Conservation (phyloP, 352 stramenopile genomes). For the Globisporangium cystogenes region DNA sequence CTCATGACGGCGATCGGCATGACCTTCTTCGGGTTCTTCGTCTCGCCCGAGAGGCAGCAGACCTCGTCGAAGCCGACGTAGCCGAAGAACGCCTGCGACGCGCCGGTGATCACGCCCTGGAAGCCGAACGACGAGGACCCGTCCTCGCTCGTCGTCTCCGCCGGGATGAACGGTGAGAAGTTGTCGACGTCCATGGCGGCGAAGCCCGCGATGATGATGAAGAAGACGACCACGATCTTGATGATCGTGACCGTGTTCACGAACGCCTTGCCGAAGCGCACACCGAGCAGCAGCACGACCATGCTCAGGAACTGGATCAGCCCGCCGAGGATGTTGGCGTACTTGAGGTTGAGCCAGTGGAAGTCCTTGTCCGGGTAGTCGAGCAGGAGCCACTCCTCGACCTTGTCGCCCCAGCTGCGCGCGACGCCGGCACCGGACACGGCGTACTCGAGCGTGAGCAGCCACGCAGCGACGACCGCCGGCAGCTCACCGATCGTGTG, state of each 20-base stretch:
- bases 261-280: conserved; percentile 85
- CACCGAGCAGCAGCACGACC: conserved; percentile 60
- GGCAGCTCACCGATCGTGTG: conserved; percentile 88
- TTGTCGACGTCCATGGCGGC: conserved; percentile 73
- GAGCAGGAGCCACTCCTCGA: conserved; percentile 57
- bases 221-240: conserved; percentile 73
- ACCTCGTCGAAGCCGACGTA: conserved; percentile 95
- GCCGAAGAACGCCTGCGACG: conserved; percentile 89
- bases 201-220: conserved; percentile 88
- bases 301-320: conserved; percentile 64
- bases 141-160: conserved; percentile 13
- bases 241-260: conserved; percentile 81
- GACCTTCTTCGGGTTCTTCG: conserved; percentile 72
- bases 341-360: conserved; percentile 46
- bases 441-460: conserved; percentile 89
- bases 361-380: conserved; percentile 32
- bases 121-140: conserved; percentile 33
- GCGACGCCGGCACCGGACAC: conserved; percentile 87
- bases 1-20: conserved; percentile 79
- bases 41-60: conserved; percentile 81
- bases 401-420: conserved; percentile 89
- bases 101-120: conserved; percentile 72
- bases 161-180: conserved; percentile 78
- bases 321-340: conserved; percentile 37
- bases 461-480: conserved; percentile 76